Percentiles rank a stretch among this genome's conserved stretches.
phyloP scores from a whole-genome alignment of 192 early-diverging fungal genomes.

The Phycomyces blakesleeanus region DNA sequence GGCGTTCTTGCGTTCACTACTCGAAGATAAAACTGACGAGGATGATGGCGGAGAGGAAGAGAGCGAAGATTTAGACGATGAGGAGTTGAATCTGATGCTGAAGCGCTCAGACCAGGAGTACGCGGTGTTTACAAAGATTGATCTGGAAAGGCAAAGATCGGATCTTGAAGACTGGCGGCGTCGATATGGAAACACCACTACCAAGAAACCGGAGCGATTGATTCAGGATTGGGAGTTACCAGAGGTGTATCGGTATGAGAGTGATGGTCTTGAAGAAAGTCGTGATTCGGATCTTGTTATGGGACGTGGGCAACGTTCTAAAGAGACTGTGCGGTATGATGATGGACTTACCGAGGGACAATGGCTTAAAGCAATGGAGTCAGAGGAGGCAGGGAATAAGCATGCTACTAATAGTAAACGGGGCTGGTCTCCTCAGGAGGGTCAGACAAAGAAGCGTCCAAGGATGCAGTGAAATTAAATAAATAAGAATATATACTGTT shows the following conservation, averaged over 20 bases:
- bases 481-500: no score
- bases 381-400: constrained; percentile 55
- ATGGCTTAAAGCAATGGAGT: constrained; percentile 66
- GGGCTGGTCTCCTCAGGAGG: neutral
- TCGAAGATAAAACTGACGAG: constrained; percentile 47
- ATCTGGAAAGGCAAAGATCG: constrained; percentile 57
- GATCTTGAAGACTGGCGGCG: constrained; percentile 49
- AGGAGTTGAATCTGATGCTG: constrained; percentile 89
- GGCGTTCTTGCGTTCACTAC: constrained; percentile 74
- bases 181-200: constrained; percentile 45
- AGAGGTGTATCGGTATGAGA: constrained; percentile 65
- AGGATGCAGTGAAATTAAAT: no score
- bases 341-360: constrained; percentile 92
- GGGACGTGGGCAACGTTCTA: constrained; percentile 68
- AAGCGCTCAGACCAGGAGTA: constrained; percentile 79
- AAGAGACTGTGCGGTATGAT: constrained; percentile 76
- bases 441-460: neutral
- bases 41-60: neutral
- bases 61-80: constrained; percentile 41
- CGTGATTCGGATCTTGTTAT: constrained; percentile 43
- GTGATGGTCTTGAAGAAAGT: constrained; percentile 12
- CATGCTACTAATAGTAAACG: constrained; percentile 45
- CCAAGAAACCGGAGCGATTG: constrained; percentile 66
- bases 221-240: constrained; percentile 85
- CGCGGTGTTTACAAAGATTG: constrained; percentile 68